Conservation (phyloP, 176 grass and related monocot species). For the Urochloa ruziziensis region DNA sequence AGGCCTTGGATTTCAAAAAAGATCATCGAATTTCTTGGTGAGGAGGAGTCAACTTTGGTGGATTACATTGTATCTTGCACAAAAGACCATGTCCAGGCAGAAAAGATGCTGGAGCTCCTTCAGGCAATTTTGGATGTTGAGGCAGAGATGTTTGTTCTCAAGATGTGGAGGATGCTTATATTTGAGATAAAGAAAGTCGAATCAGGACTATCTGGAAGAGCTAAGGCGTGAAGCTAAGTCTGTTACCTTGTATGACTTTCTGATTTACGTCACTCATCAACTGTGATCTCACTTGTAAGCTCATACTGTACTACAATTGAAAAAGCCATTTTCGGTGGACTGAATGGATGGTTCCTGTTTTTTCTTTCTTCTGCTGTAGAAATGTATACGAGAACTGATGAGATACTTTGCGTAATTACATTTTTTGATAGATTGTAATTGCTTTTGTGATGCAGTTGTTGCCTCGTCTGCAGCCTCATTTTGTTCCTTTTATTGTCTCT, state of each 20-base stretch:
- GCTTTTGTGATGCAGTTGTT: neutral
- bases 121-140: conserved; percentile 90
- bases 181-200: conserved; percentile 99
- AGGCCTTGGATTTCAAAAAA: conserved; percentile 98
- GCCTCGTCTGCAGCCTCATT: neutral
- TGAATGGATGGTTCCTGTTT: conserved; percentile 14
- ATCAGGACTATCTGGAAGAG: conserved; percentile 60
- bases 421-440: neutral
- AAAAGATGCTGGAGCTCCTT: conserved; percentile 89
- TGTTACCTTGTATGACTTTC: conserved; percentile 34
- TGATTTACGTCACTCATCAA: conserved; percentile 19
- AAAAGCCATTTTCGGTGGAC: conserved; percentile 24
- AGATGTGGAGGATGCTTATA: conserved; percentile 99
- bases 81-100: conserved; percentile 88
- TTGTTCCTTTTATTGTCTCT: neutral
- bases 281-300: conserved; percentile 28
- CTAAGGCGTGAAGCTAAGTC: conserved; percentile 37
- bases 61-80: conserved; percentile 96
- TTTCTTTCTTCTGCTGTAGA: neutral
- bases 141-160: conserved; percentile 99
- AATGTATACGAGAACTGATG: conserved; percentile 18
- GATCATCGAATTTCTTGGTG: conserved; percentile 95
- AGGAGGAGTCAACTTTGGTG: conserved; percentile 97
- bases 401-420: neutral
- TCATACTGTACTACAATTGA: conserved; percentile 19